phyloP scores from a whole-genome alignment of 768 basidiomycete species.

The Omphalotus guepiniiformis region DNA sequence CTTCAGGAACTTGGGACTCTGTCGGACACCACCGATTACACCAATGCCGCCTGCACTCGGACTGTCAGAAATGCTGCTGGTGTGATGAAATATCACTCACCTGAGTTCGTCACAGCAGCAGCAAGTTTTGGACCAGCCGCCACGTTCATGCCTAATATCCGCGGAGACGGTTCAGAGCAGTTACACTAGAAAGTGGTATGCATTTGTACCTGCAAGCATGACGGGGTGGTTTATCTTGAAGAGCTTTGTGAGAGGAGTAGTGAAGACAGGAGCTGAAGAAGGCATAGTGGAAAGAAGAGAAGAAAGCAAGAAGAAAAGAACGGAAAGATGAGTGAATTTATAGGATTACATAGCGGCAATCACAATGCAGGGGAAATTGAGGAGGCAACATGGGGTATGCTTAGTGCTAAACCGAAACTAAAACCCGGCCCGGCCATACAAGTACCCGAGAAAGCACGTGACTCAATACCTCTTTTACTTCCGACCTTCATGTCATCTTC shows the following conservation, averaged over 20 bases:
- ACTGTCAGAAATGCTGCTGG: background rate
- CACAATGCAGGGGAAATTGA: background rate
- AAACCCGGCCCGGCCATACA: background rate
- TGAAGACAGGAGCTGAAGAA: constrained; percentile 59
- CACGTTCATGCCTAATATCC: constrained; percentile 65
- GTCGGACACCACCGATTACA: constrained; percentile 80
- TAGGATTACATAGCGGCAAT: no score
- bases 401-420: no score
- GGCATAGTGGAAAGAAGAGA: constrained; percentile 44
- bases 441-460: background rate
- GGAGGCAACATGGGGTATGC: background rate
- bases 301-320: background rate
- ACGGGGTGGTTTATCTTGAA: constrained; percentile 82
- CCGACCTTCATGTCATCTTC: constrained; percentile 19
- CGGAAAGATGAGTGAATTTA: background rate
- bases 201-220: constrained; percentile 62
- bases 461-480: constrained; percentile 1
- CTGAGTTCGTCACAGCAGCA: constrained; percentile 89
- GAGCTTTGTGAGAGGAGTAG: constrained; percentile 69
- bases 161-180: background rate
- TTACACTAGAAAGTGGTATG: no score
- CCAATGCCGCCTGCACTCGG: constrained; percentile 60
- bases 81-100: constrained; percentile 24
- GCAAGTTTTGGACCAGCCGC: constrained; percentile 83
- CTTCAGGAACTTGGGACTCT: constrained; percentile 68